phyloP scores from a whole-genome alignment of 2,329 filamentous ascomycete genomes.

The Blastomyces gilchristii region DNA sequence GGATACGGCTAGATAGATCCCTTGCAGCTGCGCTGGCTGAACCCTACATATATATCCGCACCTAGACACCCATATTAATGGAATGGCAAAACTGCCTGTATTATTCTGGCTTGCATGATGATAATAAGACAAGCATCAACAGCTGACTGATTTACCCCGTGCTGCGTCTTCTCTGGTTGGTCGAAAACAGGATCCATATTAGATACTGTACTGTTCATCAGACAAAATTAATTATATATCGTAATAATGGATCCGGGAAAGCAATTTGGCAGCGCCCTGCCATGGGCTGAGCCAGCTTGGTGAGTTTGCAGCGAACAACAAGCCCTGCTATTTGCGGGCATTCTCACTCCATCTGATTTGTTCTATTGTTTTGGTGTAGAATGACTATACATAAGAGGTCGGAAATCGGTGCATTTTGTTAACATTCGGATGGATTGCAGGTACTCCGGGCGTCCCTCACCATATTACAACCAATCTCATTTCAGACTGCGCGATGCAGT shows the following conservation, averaged over 20 bases:
- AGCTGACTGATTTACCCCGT: neutral
- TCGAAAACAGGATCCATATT: neutral
- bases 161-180: neutral
- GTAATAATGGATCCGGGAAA: conserved; percentile 1
- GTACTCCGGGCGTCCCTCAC: conserved; percentile 4
- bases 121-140: neutral
- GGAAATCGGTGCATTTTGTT: neutral
- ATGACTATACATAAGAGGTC: neutral
- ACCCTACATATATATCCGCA: too few relatives aligned
- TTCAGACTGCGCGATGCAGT: conserved; percentile 4
- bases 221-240: neutral
- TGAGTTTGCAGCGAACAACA: neutral
- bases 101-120: neutral
- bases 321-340: neutral
- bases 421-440: neutral
- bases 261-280: conserved; percentile 5
- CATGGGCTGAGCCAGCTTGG: conserved; percentile 6
- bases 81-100: neutral
- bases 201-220: neutral
- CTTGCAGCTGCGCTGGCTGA: neutral
- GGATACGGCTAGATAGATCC: neutral
- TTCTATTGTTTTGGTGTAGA: neutral
- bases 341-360: too few relatives aligned
- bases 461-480: conserved; percentile 6
- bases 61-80: neutral